Conservation (phyloP, 2,329 filamentous ascomycete species). For the Pseudohalonectria lignicola region DNA sequence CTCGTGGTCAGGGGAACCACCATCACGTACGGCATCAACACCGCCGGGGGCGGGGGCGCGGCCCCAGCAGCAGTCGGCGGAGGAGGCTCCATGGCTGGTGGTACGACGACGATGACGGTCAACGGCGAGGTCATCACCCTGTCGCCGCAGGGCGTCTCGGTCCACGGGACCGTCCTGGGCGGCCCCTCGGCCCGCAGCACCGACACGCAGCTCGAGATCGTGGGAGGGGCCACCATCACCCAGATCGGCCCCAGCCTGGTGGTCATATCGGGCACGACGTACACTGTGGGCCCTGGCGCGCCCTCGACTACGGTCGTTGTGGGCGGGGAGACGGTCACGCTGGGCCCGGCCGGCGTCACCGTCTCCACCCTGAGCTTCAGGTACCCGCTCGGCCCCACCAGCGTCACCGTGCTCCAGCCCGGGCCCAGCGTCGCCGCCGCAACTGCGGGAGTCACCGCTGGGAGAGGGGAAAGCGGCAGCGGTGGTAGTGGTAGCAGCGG, state of each 20-base stretch:
- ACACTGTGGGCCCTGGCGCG: slow-evolving; percentile 35
- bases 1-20: slow-evolving; percentile 26
- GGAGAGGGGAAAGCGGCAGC: too few species aligned
- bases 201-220: slow-evolving; percentile 31
- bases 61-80: too few species aligned
- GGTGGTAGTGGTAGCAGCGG: not conserved
- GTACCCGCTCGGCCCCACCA: slow-evolving; percentile 32
- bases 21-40: slow-evolving; percentile 25
- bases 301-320: slow-evolving; percentile 34
- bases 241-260: slow-evolving; percentile 34
- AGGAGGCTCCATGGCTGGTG: too few species aligned
- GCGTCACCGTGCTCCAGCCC: slow-evolving; percentile 17
- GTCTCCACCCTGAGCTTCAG: slow-evolving; percentile 32
- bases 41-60: slow-evolving; percentile 19
- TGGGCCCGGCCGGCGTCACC: slow-evolving; percentile 36
- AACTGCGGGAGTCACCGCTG: too few species aligned
- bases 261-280: slow-evolving; percentile 37
- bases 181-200: slow-evolving; percentile 22
- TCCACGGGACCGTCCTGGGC: slow-evolving; percentile 30
- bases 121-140: slow-evolving; percentile 37
- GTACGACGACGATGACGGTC: slow-evolving; percentile 27
- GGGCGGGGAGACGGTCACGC: slow-evolving; percentile 37
- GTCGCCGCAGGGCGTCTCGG: slow-evolving; percentile 29
- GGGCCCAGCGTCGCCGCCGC: not conserved
- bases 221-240: slow-evolving; percentile 41